phyloP scores from a whole-genome alignment of 1,284 basidiomycete species.

The Boletus calvinii region DNA sequence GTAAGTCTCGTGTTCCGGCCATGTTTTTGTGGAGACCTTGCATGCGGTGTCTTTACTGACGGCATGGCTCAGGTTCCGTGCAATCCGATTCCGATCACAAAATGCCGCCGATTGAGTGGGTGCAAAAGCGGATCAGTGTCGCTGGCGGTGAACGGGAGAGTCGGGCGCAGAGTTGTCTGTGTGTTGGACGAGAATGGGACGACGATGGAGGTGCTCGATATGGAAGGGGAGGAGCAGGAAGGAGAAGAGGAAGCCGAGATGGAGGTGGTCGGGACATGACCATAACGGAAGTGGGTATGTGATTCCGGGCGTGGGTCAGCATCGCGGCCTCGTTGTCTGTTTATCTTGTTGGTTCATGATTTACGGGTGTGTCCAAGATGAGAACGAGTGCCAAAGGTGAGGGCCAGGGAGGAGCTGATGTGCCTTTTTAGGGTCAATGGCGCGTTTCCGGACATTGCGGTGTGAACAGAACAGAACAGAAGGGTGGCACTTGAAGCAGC shows the following conservation, averaged over 20 bases:
- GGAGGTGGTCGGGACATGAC: constrained; percentile 37
- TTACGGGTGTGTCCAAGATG: constrained; percentile 22
- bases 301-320: constrained; percentile 23
- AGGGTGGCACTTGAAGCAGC: constrained; percentile 11
- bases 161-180: constrained; percentile 70
- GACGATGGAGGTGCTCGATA: constrained; percentile 69
- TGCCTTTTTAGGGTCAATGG: constrained; percentile 21
- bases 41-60: constrained; percentile 35
- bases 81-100: constrained; percentile 52
- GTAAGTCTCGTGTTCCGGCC: constrained; percentile 41
- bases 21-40: constrained; percentile 33
- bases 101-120: constrained; percentile 54
- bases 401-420: constrained; percentile 13
- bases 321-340: constrained; percentile 29
- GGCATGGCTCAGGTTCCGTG: constrained; percentile 46
- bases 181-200: constrained; percentile 62
- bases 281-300: constrained; percentile 20
- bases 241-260: constrained; percentile 31
- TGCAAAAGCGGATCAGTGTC: constrained; percentile 50
- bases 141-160: constrained; percentile 71
- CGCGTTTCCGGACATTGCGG: constrained; percentile 31
- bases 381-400: constrained; percentile 14
- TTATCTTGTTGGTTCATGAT: constrained; percentile 20
- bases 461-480: constrained; percentile 23
- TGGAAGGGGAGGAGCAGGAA: constrained; percentile 63